Evolutionary conservation across 1,139 yeast species (phyloP), one percentile per base, ranked within the genome.

Genomic region (Taphrina communis): DNA sequence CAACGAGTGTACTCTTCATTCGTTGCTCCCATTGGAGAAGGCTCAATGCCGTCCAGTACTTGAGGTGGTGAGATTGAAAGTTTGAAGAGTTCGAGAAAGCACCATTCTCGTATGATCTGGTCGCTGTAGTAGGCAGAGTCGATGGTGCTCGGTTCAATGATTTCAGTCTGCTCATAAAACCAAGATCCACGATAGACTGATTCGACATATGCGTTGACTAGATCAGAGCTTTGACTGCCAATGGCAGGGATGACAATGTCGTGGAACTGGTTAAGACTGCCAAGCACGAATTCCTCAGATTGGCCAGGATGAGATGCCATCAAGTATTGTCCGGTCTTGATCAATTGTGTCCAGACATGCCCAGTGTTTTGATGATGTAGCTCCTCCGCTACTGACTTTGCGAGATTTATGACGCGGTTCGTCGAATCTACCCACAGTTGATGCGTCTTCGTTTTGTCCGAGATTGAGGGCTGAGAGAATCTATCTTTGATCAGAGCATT

Each of bases 21-120:
- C n/a, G 19, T 44, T 7, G 19, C 2, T 8, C 17, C 12, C 21
- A 44, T 7, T 6, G 46, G 44, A 6, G 25, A 25, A 21, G n/a
- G 48, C n/a, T n/a, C 17, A 4, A 35, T 41, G 19, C 35, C 53
- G 14, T 63, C 48, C 8, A 8, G 12, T 3, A 39, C 61, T 9
- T 51, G 42, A 14, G 39, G 1, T 12, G 61, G 17, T 19, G 56
- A 39, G 44, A 57, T 63, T 36, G 61, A 53, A 56, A 63, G 19
- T 21, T 57, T 56, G n/a, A 44, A 55, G 41, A 63, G 67, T 35
- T 63, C 67, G 25, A 63, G 61, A 14, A 63, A 36, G 25, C 67
- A 63, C 67, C 67, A 63, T 31, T 63, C 67, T 19, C 67, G 41
- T 9, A 63, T 46, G 17, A 63, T 46, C 25, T 48, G 44, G 17